phyloP scores from a whole-genome alignment of 192 early-diverging fungal genomes.

The Coemansia sp. region DNA sequence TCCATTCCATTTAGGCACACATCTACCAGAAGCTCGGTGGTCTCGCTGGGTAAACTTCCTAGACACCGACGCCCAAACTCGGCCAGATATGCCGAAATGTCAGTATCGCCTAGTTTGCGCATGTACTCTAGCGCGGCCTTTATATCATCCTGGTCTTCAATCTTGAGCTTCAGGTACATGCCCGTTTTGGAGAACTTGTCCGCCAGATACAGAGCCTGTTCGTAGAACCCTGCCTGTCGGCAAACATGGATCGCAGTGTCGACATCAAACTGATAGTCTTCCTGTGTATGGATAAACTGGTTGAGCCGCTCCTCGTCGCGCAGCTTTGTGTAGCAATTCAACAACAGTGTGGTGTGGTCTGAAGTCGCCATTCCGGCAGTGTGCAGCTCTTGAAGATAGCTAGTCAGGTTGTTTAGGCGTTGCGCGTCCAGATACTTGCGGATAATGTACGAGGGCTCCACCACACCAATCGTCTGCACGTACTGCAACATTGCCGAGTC shows the following conservation, averaged over 20 bases:
- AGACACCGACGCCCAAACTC: slow-evolving; percentile 50
- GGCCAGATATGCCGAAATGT: slow-evolving; percentile 33
- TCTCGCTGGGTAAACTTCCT: slow-evolving; percentile 38
- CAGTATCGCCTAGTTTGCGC: slow-evolving; percentile 47
- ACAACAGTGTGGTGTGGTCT: slow-evolving; percentile 92
- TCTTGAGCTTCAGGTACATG: slow-evolving; percentile 82
- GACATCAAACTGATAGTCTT: slow-evolving; percentile 84
- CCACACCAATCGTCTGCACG: slow-evolving; percentile 82
- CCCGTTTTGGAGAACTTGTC: slow-evolving; percentile 79
- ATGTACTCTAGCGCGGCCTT: slow-evolving; percentile 76
- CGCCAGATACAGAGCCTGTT: slow-evolving; percentile 90
- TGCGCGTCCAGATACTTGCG: slow-evolving; percentile 96
- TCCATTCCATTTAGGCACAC: slow-evolving; percentile 49
- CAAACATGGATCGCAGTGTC: slow-evolving; percentile 94
- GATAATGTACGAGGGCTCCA: slow-evolving; percentile 96
- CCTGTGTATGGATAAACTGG: slow-evolving; percentile 81
- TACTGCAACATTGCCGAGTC: slow-evolving; percentile 92
- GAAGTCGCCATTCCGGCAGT: slow-evolving; percentile 80
- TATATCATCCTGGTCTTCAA: slow-evolving; percentile 86
- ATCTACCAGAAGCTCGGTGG: slow-evolving; percentile 45
- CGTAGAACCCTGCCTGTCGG: slow-evolving; percentile 83
- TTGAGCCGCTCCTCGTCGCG: slow-evolving; percentile 83
- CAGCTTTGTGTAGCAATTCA: slow-evolving; percentile 97
- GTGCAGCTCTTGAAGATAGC: slow-evolving; percentile 89
- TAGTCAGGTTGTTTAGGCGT: slow-evolving; percentile 83